Base-by-base conservation (phyloP, 2,329 filamentous ascomycete species). In the Neocucurbitaria cava region DNA sequence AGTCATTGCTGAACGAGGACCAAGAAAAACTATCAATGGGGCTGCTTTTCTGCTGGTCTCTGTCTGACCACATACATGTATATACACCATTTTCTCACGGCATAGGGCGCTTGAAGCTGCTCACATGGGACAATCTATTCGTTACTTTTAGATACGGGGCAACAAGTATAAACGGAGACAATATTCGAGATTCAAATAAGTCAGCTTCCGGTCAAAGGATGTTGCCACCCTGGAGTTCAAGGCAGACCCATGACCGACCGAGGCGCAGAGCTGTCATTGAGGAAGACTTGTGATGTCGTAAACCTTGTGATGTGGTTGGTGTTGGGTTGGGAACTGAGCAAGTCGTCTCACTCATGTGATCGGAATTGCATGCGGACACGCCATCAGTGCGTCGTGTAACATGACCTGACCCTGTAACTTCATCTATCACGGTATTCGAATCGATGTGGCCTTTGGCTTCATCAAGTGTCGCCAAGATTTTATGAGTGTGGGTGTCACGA, bases 181-280 rank as follows among this genome's bases (percentile, higher is more conserved):
- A n/a, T n/a, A n/a, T n/a, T 31, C 11, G 20, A 36, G n/a, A 24
- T 24, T 45, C 13, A 40, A 7, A 36, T 7, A 21, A 26, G 38
- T 52, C 38, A 46, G 28, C 35, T 36, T 54, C 35, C 39, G 36
- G 35, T 38, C 46, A 49, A 10, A n/a, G n/a, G 26, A 24, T 26
- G n/a, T 18, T 35, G 26, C 39, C 33, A n/a, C 30, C 28, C 24
- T 40, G 5, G 18, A 8, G 13, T 23, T 23, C 11, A 39, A 50
- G 45, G 41, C 36, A 31, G 45, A 44, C 43, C 46, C 35, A n/a
- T 28, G n/a, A 41, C 44, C 23, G n/a, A 41, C 44, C 17, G 17
- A 44, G 26, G 26, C n/a, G 44, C 40, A 52, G 31, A n/a, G 15
- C 31, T 15, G 31, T 4, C 13, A 17, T 13, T 15, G 5, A 15